phyloP scores from a whole-genome alignment of 331 rosid genomes.

The Quercus lobata region DNA sequence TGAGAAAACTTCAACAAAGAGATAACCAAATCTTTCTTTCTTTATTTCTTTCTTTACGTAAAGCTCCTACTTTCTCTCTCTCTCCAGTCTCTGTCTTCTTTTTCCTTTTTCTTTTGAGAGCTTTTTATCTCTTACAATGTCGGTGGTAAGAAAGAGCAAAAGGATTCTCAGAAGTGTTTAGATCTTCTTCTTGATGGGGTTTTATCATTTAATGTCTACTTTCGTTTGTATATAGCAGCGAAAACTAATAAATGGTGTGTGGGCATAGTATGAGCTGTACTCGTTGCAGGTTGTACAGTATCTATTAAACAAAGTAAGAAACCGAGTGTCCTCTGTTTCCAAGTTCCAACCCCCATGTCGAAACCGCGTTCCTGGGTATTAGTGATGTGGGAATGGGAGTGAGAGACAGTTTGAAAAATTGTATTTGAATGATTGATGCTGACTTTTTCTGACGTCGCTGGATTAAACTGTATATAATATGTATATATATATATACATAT shows the following conservation, averaged over 20 bases:
- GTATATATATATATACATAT: too few species aligned
- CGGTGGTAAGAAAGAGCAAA: neutral
- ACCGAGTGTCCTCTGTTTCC: too few species aligned
- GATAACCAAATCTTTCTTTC: neutral
- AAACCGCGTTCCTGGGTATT: neutral
- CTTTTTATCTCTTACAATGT: neutral
- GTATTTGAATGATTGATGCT: too few species aligned
- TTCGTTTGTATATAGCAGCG: too few species aligned
- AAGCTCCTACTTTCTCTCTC: neutral
- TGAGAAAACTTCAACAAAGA: neutral
- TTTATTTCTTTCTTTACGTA: neutral
- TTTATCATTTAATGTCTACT: too few species aligned
- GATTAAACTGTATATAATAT: too few species aligned
- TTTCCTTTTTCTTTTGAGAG: neutral
- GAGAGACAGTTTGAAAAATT: neutral
- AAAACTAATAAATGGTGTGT: too few species aligned
- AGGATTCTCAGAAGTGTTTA: neutral
- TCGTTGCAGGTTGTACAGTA: too few species aligned
- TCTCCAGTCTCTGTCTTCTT: neutral
- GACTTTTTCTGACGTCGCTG: too few species aligned
- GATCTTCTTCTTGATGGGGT: too few species aligned
- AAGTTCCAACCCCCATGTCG: neutral
- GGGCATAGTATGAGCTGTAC: slow-evolving; percentile 10
- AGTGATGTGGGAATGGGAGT: neutral
- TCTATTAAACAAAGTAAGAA: neutral